A percentile compares a stretch with the other conserved stretches of the same genome.
Conservation (phyloP, 306 rosid species). For the Fragaria ananassa region DNA sequence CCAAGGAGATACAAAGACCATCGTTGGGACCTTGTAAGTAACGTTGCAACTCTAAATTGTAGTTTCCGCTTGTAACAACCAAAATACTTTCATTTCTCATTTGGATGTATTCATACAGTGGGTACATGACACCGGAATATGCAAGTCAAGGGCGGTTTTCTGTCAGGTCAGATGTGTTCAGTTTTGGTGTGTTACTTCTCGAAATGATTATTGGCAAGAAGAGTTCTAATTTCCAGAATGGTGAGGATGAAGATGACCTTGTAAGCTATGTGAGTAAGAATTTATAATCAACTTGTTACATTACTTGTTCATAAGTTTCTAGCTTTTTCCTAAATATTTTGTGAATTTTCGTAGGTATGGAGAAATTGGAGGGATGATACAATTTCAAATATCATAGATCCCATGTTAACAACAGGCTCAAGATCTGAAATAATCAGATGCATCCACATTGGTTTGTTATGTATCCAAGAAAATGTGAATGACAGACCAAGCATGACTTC, state of each 20-base stretch:
- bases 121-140: conserved; percentile 36
- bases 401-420: not conserved
- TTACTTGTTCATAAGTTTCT: not conserved
- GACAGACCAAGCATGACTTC: conserved; percentile 7
- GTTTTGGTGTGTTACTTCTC: conserved; percentile 21
- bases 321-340: not conserved
- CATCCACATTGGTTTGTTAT: conserved; percentile 15
- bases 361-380: conserved; percentile 13
- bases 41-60: not conserved
- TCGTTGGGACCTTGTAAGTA: conserved; percentile 12
- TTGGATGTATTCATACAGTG: not conserved
- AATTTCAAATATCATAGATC: conserved; percentile 4
- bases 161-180: conserved; percentile 23
- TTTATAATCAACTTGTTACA: not conserved
- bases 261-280: conserved; percentile 8
- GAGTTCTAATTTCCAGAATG: not conserved
- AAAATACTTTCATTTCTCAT: not conserved
- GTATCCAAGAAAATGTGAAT: not conserved
- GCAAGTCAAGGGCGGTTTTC: conserved; percentile 7
- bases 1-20: conserved; percentile 4
- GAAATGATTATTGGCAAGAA: not conserved
- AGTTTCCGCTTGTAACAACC: not conserved
- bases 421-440: conserved; percentile 4
- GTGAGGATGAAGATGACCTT: not conserved
- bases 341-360: conserved; percentile 12